Conservation (phyloP, 2,329 filamentous ascomycete species). For the Alternaria triticimaculans region DNA sequence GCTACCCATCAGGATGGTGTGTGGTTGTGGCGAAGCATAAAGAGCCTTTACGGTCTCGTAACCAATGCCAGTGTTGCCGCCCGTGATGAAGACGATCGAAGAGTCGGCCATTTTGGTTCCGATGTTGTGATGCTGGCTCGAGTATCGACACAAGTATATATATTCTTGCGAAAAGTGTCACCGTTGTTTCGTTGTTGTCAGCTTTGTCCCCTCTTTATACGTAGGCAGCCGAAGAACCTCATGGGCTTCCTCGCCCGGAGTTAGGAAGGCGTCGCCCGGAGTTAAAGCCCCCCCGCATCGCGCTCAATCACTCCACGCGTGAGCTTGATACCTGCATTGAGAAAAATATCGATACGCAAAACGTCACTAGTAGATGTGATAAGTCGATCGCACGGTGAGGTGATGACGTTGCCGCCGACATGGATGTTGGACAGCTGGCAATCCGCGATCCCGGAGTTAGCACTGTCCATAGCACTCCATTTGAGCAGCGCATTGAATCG, state of each 20-base stretch:
- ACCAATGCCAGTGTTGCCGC: slow-evolving; percentile 68
- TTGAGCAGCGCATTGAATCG: too few relatives aligned
- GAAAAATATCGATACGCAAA: too few relatives aligned
- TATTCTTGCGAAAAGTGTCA: too few relatives aligned
- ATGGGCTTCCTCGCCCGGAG: neutral
- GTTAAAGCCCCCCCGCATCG: neutral
- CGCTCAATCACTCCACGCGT: too few relatives aligned
- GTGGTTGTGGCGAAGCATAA: slow-evolving; percentile 50
- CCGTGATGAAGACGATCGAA: slow-evolving; percentile 63
- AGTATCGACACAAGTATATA: too few relatives aligned
- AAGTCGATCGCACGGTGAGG: too few relatives aligned
- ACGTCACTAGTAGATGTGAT: too few relatives aligned
- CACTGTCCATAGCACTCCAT: too few relatives aligned
- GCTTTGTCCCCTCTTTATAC: neutral
- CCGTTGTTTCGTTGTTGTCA: neutral
- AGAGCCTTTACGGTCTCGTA: slow-evolving; percentile 64
- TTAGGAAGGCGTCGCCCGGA: neutral
- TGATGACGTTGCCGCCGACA: too few relatives aligned
- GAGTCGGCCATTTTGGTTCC: slow-evolving; percentile 26
- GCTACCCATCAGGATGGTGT: slow-evolving; percentile 65
- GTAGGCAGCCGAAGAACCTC: neutral
- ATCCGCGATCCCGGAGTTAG: too few relatives aligned
- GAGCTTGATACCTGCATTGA: neutral
- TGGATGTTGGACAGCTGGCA: too few relatives aligned
- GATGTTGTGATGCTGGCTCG: neutral